phyloP scores from a whole-genome alignment of 257 asterid genomes.

The Fraxinus cuspidata region DNA sequence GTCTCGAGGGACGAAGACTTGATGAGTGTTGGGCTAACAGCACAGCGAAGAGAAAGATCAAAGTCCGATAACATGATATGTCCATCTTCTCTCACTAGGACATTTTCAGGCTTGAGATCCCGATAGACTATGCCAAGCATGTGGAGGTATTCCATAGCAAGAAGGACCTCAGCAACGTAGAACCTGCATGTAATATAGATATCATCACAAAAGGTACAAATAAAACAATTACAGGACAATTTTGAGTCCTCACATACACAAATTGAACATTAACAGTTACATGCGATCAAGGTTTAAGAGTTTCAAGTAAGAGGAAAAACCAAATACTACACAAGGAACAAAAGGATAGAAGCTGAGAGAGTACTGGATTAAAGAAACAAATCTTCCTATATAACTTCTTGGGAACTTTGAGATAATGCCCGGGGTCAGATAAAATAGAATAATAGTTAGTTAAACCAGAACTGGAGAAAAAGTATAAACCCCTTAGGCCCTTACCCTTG shows the following conservation, averaged over 20 bases:
- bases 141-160: conserved; percentile 67
- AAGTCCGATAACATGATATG: conserved; percentile 71
- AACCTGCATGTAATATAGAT: conserved; percentile 43
- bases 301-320: background rate
- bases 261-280: background rate
- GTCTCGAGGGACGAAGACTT: conserved; percentile 51
- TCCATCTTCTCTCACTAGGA: conserved; percentile 69
- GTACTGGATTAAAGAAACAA: background rate
- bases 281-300: background rate
- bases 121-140: conserved; percentile 77
- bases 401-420: background rate
- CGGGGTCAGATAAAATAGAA: background rate
- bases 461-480: background rate
- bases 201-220: background rate
- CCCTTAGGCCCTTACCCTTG: background rate
- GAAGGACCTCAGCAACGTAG: conserved; percentile 72
- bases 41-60: conserved; percentile 67
- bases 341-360: background rate
- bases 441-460: background rate
- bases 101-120: conserved; percentile 71
- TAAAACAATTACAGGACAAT: background rate
- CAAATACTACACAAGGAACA: background rate
- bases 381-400: background rate
- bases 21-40: conserved; percentile 70
- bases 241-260: background rate